A percentile compares a stretch with the other conserved stretches of the same genome.
Evolutionary conservation across 2,329 filamentous ascomycete genomes (phyloP).

Genomic region (Cryphonectria nitschkei): DNA sequence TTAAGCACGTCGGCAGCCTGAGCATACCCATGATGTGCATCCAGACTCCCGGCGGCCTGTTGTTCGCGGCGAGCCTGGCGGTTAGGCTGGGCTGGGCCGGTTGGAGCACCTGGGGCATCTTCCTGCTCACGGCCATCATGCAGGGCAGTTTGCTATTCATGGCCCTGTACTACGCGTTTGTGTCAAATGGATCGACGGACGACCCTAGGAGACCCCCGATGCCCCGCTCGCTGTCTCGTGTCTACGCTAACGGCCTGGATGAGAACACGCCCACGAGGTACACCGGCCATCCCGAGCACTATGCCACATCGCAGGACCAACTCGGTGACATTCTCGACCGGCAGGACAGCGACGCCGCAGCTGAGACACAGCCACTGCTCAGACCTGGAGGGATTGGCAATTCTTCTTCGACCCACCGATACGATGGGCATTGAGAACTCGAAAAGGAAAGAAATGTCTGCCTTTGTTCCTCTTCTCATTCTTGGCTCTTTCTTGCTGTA

Average conservation of each 20-base stretch:
- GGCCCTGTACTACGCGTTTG: slow-evolving; percentile 76
- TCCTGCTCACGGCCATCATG: slow-evolving; percentile 81
- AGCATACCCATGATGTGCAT: slow-evolving; percentile 99
- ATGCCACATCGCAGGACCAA: slow-evolving; percentile 56
- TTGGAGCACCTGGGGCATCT: slow-evolving; percentile 96
- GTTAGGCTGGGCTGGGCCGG: slow-evolving; percentile 77
- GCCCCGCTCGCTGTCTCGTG: slow-evolving; percentile 48
- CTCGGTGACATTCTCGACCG: slow-evolving; percentile 54
- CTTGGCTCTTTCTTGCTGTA: background rate
- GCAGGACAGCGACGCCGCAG: slow-evolving; percentile 54
- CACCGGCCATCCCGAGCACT: slow-evolving; percentile 55
- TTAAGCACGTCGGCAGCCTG: slow-evolving; percentile 86
- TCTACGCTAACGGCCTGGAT: slow-evolving; percentile 49
- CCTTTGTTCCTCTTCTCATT: background rate
- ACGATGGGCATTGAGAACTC: slow-evolving; percentile 13
- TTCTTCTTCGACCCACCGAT: slow-evolving; percentile 9
- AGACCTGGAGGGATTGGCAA: slow-evolving; percentile 55
- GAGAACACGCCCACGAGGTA: slow-evolving; percentile 55
- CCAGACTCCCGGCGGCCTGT: slow-evolving; percentile 88
- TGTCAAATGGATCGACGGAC: slow-evolving; percentile 37
- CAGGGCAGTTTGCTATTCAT: slow-evolving; percentile 81
- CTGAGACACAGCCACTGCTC: slow-evolving; percentile 55
- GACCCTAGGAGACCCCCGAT: slow-evolving; percentile 43
- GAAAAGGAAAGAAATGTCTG: background rate
- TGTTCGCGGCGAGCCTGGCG: slow-evolving; percentile 86